phyloP scores from a whole-genome alignment of 352 stramenopile species.

The Phytophthora sojae region DNA sequence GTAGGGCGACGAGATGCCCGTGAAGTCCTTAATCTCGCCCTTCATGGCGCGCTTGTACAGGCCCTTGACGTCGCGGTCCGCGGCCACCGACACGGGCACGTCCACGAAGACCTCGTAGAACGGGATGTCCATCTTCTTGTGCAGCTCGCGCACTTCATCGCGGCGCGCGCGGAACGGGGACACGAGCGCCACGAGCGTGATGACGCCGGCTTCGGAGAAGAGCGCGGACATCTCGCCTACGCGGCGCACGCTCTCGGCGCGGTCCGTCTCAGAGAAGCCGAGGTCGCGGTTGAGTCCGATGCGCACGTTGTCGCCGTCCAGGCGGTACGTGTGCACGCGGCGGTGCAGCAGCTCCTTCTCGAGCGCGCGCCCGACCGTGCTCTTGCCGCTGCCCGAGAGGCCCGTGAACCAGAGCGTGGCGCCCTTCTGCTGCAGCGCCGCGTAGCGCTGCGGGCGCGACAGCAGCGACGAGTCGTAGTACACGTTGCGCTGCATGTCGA shows the following conservation, averaged over 20 bases:
- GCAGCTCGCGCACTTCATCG: constrained; percentile 94
- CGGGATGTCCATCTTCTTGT: constrained; percentile 93
- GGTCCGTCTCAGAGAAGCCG: constrained; percentile 95
- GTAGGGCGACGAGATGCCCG: constrained; percentile 98
- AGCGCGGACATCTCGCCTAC: constrained; percentile 97
- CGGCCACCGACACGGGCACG: constrained; percentile 96
- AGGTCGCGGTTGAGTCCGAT: constrained; percentile 98
- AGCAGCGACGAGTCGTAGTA: constrained; percentile 88
- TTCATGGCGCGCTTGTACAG: constrained; percentile 94
- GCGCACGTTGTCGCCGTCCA: constrained; percentile 99
- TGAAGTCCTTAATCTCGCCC: constrained; percentile 99
- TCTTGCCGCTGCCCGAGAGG: constrained; percentile 97
- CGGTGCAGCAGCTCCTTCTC: constrained; percentile 95
- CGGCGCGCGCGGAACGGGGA: constrained; percentile 95
- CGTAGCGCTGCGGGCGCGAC: constrained; percentile 67
- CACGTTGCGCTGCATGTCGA: constrained; percentile 78
- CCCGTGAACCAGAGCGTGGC: constrained; percentile 99
- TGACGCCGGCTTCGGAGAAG: constrained; percentile 96
- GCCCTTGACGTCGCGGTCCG: constrained; percentile 97
- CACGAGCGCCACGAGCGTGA: constrained; percentile 98
- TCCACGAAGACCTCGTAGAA: constrained; percentile 99
- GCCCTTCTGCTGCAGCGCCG: constrained; percentile 94
- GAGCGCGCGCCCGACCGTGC: constrained; percentile 96
- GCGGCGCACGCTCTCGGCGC: constrained; percentile 96
- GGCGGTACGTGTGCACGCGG: constrained; percentile 96